Conservation (phyloP, 2,329 filamentous ascomycete genomes). For the Aspergillus oerlinghausenensis region DNA sequence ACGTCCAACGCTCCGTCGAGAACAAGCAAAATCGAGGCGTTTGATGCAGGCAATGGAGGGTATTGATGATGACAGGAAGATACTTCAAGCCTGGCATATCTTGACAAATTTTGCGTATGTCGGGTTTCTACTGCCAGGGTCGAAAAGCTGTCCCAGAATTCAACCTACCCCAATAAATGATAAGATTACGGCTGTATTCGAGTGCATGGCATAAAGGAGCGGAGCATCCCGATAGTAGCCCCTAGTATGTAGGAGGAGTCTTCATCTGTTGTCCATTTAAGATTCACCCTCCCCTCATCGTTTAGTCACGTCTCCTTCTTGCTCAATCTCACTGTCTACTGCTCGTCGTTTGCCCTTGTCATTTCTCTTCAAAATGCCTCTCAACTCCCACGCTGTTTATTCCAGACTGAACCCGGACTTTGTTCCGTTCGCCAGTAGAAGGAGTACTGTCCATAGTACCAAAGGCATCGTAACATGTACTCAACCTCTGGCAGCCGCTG, state of each 20-base stretch:
- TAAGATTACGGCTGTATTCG: background rate
- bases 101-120: background rate
- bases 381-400: slow-evolving; percentile 48
- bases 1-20: background rate
- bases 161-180: background rate
- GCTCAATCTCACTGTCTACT: background rate
- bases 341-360: background rate
- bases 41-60: background rate
- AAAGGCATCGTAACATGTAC: slow-evolving; percentile 87
- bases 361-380: slow-evolving; percentile 38
- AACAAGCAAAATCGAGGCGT: background rate
- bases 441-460: slow-evolving; percentile 90
- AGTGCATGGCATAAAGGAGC: background rate
- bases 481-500: slow-evolving; percentile 83
- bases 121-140: background rate
- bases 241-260: background rate
- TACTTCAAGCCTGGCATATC: background rate
- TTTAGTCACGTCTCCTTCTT: background rate
- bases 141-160: background rate
- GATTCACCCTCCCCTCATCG: background rate
- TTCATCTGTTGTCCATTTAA: background rate
- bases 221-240: background rate
- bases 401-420: slow-evolving; percentile 44
- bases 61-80: background rate
- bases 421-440: slow-evolving; percentile 57